Evolutionary conservation across 148 eudicot genomes (phyloP).

Genomic region (Fagopyrum esculentum): DNA sequence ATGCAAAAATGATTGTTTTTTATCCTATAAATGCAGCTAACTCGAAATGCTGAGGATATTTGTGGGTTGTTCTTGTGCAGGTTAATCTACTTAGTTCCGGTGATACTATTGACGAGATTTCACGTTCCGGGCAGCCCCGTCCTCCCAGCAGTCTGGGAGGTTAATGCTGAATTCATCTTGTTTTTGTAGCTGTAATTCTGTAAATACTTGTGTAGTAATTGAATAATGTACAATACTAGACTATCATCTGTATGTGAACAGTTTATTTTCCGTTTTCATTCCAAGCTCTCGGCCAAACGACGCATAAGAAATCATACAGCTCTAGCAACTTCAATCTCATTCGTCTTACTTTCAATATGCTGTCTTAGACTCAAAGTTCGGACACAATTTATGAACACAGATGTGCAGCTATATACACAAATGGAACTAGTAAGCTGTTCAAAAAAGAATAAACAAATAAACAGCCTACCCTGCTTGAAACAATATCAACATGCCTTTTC

Average conservation of each 20-base stretch:
- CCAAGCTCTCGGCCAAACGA: background rate
- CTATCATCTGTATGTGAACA: background rate
- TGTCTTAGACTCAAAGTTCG: background rate
- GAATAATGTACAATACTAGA: background rate
- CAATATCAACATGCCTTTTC: background rate
- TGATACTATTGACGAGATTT: slow-evolving; percentile 30
- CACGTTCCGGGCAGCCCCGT: slow-evolving; percentile 23
- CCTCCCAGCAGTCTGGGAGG: slow-evolving; percentile 56
- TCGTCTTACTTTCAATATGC: background rate
- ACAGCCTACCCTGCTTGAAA: background rate
- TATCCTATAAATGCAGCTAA: background rate
- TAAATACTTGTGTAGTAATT: background rate
- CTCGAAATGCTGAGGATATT: background rate
- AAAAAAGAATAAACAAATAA: background rate
- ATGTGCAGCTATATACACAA: background rate
- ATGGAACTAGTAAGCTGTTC: background rate
- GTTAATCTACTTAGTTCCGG: slow-evolving; percentile 65
- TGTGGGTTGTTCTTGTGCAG: slow-evolving; percentile 29
- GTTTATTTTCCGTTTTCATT: slow-evolving; percentile 9
- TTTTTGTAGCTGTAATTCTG: background rate
- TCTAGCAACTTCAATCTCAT: background rate
- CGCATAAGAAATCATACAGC: background rate
- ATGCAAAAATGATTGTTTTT: background rate
- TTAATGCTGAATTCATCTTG: slow-evolving; percentile 21
- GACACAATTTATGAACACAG: background rate